Evolutionary conservation across 345 rosid genomes (phyloP).

Genomic region (Boechera stricta): DNA sequence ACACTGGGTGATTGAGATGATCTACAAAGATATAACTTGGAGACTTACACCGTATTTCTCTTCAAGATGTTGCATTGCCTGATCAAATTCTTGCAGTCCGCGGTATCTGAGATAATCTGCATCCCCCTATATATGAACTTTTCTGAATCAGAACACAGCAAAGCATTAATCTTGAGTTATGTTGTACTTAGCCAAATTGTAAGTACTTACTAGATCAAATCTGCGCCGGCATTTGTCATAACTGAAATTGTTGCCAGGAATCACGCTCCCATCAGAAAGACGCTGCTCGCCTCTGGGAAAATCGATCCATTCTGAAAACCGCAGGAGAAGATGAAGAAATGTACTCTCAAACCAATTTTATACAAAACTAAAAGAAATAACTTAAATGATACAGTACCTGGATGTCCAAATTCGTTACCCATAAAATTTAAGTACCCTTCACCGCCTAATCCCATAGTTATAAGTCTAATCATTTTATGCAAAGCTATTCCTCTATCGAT

Average conservation of each 20-base stretch:
- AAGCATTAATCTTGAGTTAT: slow-evolving; percentile 24
- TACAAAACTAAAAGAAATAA: slow-evolving; percentile 29
- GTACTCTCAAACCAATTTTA: not conserved
- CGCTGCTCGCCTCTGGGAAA: slow-evolving; percentile 90
- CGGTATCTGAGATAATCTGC: slow-evolving; percentile 76
- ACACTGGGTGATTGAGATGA: not conserved
- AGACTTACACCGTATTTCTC: slow-evolving; percentile 73
- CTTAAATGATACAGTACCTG: slow-evolving; percentile 57
- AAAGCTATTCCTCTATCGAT: slow-evolving; percentile 96
- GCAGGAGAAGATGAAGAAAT: slow-evolving; percentile 33
- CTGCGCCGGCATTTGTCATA: slow-evolving; percentile 93
- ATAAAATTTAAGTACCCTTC: slow-evolving; percentile 97
- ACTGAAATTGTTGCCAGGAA: slow-evolving; percentile 81
- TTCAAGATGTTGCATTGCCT: slow-evolving; percentile 94
- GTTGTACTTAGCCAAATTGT: slow-evolving; percentile 6
- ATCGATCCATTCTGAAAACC: slow-evolving; percentile 91
- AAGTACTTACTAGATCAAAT: slow-evolving; percentile 80
- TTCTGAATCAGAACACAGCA: slow-evolving; percentile 29
- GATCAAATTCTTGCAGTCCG: slow-evolving; percentile 94
- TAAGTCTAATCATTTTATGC: slow-evolving; percentile 96
- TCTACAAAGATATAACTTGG: not conserved
- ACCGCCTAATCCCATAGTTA: slow-evolving; percentile 97
- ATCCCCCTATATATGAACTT: slow-evolving; percentile 62
- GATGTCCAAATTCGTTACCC: slow-evolving; percentile 99
- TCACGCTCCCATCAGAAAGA: slow-evolving; percentile 62